A percentile compares a stretch with the other conserved stretches of the same genome.
Evolutionary conservation across 257 asterid genomes (phyloP).

Genomic region (Petunia axillaris): DNA sequence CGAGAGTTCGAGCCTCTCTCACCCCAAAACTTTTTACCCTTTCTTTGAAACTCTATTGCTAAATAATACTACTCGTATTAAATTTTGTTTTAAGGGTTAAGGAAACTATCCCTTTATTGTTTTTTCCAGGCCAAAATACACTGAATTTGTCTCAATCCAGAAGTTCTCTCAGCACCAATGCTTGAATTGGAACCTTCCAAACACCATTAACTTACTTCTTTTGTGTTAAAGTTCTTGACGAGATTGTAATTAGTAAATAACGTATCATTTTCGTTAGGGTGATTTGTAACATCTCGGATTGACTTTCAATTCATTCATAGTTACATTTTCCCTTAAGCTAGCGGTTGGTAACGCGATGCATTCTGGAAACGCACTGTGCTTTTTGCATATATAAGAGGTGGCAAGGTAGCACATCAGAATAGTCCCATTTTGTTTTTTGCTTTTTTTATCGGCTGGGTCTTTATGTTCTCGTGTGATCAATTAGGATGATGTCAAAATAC

Average conservation of each 20-base stretch:
- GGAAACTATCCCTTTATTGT: background rate
- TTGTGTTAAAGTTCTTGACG: background rate
- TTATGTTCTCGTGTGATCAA: background rate
- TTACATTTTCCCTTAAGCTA: background rate
- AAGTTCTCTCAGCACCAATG: background rate
- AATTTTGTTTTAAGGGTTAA: too few relatives aligned
- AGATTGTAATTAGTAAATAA: background rate
- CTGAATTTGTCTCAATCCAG: background rate
- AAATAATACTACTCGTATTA: too few relatives aligned
- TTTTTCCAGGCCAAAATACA: background rate
- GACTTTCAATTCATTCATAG: background rate
- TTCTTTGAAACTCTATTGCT: background rate
- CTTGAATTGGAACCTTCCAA: background rate
- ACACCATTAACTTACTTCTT: too few relatives aligned
- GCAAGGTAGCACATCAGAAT: background rate
- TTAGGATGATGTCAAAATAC: background rate
- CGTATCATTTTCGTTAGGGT: too few relatives aligned
- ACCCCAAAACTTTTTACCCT: slow-evolving; percentile 37
- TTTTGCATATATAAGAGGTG: too few relatives aligned
- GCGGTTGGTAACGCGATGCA: background rate
- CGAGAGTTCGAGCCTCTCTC: slow-evolving; percentile 96
- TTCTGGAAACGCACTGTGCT: too few relatives aligned
- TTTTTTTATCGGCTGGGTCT: background rate
- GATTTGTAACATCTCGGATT: background rate
- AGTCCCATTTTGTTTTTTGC: background rate